These are phyloP conservation scores for Lepidium didymum DNA, from an alignment of 345 rosid species.

Conservation along the genomic window DNA sequence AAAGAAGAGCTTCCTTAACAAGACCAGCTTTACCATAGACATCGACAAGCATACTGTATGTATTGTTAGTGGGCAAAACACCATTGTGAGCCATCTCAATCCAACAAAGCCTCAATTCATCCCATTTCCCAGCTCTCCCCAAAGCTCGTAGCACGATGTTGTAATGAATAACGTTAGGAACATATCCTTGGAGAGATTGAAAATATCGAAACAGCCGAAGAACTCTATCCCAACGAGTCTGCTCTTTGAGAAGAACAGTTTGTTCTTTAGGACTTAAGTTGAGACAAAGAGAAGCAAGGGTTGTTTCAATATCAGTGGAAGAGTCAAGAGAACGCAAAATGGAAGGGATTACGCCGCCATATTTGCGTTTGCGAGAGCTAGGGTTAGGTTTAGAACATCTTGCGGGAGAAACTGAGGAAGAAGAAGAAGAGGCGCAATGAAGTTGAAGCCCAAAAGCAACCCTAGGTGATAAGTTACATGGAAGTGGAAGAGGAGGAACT, in stretches of 20 bases:
- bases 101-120: slow-evolving; percentile 75
- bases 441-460: slow-evolving; percentile 41
- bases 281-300: slow-evolving; percentile 44
- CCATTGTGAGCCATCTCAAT: slow-evolving; percentile 74
- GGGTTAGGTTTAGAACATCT: slow-evolving; percentile 28
- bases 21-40: slow-evolving; percentile 88
- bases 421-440: slow-evolving; percentile 39
- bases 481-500: slow-evolving; percentile 1
- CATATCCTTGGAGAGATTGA: slow-evolving; percentile 52
- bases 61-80: slow-evolving; percentile 63
- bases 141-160: slow-evolving; percentile 67
- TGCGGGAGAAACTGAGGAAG: slow-evolving; percentile 29
- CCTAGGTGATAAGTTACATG: slow-evolving; percentile 22
- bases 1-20: slow-evolving; percentile 66
- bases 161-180: slow-evolving; percentile 74
- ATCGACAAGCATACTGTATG: slow-evolving; percentile 83
- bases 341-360: slow-evolving; percentile 56
- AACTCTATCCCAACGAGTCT: slow-evolving; percentile 46
- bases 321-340: slow-evolving; percentile 57
- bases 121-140: slow-evolving; percentile 87
- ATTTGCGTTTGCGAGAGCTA: slow-evolving; percentile 32
- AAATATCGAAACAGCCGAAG: slow-evolving; percentile 68
- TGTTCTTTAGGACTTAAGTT: slow-evolving; percentile 69
- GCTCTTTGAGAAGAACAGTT: slow-evolving; percentile 74
- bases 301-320: slow-evolving; percentile 41